Conservation (phyloP, 768 basidiomycete species). For the Agaricus sinodeliciosus region DNA sequence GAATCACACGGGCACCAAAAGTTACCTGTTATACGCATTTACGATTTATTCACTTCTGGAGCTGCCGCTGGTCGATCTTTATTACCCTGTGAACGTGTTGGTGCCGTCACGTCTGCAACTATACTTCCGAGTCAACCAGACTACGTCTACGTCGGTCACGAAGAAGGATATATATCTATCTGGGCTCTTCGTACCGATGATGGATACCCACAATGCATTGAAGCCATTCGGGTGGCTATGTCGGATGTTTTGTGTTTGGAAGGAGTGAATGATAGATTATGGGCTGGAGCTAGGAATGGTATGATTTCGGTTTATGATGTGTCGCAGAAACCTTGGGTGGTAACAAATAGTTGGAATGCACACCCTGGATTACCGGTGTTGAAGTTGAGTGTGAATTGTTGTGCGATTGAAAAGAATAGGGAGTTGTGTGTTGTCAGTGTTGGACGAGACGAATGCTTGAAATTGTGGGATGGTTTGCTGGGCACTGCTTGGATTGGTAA, state of each 20-base stretch:
- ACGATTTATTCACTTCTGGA: conserved; percentile 64
- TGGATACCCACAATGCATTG: conserved; percentile 57
- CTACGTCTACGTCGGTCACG: conserved; percentile 81
- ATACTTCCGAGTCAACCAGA: conserved; percentile 62
- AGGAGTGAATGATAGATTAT: conserved; percentile 78
- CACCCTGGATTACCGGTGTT: conserved; percentile 63
- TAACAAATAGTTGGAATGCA: conserved; percentile 85
- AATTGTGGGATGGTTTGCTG: conserved; percentile 88
- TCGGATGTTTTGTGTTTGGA: conserved; percentile 81
- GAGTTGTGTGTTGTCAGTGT: conserved; percentile 68
- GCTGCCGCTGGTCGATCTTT: conserved; percentile 49
- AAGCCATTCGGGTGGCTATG: conserved; percentile 72
- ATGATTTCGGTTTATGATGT: conserved; percentile 79
- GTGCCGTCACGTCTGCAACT: conserved; percentile 78
- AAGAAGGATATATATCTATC: conserved; percentile 83
- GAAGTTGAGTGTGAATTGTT: conserved; percentile 63
- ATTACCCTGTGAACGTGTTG: conserved; percentile 64
- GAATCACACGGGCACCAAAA: conserved; percentile 33
- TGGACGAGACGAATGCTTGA: conserved; percentile 65
- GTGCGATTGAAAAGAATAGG: conserved; percentile 63
- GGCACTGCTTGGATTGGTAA: conserved; percentile 83
- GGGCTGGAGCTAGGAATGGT: conserved; percentile 85
- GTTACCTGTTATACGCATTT: conserved; percentile 73
- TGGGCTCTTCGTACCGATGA: conserved; percentile 58
- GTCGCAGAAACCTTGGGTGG: conserved; percentile 66